Base-by-base conservation (phyloP, 208 protist genomes). In the Crithidia acanthocephali region DNA sequence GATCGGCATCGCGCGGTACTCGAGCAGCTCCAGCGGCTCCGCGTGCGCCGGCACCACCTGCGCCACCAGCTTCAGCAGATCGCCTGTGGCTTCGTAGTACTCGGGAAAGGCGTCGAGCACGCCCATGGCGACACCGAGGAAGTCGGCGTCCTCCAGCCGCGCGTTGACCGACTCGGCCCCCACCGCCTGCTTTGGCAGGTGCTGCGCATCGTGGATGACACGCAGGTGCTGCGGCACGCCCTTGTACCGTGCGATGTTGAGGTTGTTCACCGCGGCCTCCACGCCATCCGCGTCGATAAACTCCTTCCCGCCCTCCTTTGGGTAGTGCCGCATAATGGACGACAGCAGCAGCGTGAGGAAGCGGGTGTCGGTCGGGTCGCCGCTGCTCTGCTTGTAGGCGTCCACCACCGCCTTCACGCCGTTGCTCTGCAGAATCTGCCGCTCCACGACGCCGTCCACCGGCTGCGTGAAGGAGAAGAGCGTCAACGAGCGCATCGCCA, bases 231-330 rank as follows among this genome's bases (percentile, higher is more conserved):
- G 92, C 32, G 92, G 92, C 22, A 97, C 61, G 23, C 89, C 92
- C 76, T 97, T 97, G 79, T 94, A 97, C 7, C 87, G 81, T 1
- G 88, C 68, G 35, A 94, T 89, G 72, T 95, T 97, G 18, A 97
- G 48, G 62, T 89, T 93, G 66, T 89, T 79, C 52, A 97, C 86
- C 3, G 81, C 76, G 33, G 88, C 88, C 80, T 93, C 80, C 16
- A 97, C 76, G 23, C 89, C 90, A 16, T 82, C 79, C 8, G 83
- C 86, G 23, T 95, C 88, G 27, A 95, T 40, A 62, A 95, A 95
- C 76, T 94, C 86, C 67, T 79, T 83, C 8, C 88, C 88, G 23
- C 80, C 86, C 70, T 93, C 90, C 58, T 84, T 79, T 0, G 92
- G 92, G 67, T 88, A 94, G 62, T 92, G 88, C 5, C 92, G 81